Evolutionary conservation across 2,329 filamentous ascomycete genomes (phyloP), one percentile per base, ranked within the genome.

Genomic region (Stromatinia cepivora): DNA sequence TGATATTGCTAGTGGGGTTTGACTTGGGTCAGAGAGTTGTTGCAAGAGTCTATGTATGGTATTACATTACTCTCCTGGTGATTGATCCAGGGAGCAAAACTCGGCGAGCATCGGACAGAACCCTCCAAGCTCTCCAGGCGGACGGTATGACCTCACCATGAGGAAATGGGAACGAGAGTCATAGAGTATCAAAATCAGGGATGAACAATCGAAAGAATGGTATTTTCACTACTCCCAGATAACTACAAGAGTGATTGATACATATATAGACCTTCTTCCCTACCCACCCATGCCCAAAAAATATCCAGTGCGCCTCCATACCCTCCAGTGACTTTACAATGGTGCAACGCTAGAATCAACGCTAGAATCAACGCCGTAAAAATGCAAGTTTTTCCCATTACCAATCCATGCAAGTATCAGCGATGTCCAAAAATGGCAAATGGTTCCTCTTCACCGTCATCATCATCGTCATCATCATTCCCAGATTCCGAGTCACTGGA

Each of bases 361-460:
- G 52, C 52, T 65, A 52, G 13, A 69, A 48, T 48, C 31, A 58
- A 66, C 31, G 64, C 66, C 59, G 48, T 58, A 45, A 52, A 57
- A 59, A 69, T 69, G 59, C 66, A 61, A 39, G 13, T 1, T 28
- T 28, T 62, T 54, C 59, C 25, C 22, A 46, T 46, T 39, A 31
- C 52, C 54, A 28, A 46, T 52, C 39, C 66, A 54, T 66, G 50
- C 52, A 17, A 45, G 25, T 46, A 67, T 77, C 70, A 86, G 72
- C 82, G 80, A 78, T 87, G 85, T 15, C 84, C 85, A 74, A 85
- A 83, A 69, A 86, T 80, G 70, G 83, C 82, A 73, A 85, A 84
- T 45, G 78, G 74, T 75, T 86, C 83, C 69, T 80, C 79, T 67
- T 83, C 81, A 22, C 83, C 82, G 39, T 79, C 81, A 42, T 80